Base-by-base conservation (phyloP, 805 yeast genomes). In the Wickerhamiella siamensis region DNA sequence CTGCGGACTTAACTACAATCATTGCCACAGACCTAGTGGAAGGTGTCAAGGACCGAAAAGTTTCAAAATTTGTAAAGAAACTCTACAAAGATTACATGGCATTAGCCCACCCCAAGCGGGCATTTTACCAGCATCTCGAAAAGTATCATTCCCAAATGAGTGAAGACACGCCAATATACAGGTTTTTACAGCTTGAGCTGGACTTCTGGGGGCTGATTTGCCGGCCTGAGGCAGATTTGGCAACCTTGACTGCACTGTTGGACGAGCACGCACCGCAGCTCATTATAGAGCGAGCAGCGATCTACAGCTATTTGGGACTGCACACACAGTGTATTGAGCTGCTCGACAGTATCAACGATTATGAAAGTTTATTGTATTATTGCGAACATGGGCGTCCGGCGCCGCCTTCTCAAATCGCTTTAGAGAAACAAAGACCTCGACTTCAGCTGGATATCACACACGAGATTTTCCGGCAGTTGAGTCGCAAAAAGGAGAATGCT, bases 341-440 rank as follows among this genome's bases (percentile, higher is more conserved):
- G 18, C 50, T 64, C 34, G 55, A 59, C 36, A 45, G 47, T 2
- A 43, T 61, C 12, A 48, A 55, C 2, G 69, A 64, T 38, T 65
- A 53, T 42, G 49, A 52, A 5, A 49, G 59, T 4, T 56, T 64
- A 2, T 44, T 63, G 5, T 52, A 55, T 27, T 64, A 55, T 39
- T 59, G 65, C 33, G 35, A 47, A 35, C 39, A 50, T 18, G 60
- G 59, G 16, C 29, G 33, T 2, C 41, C 31, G 5, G 29, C 29
- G 10, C 29, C 29, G 6, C 29, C 29, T 8, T 12, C 39, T 18
- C 20, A 14, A 17, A 8, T 33, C 12, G 17, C 6, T n/a, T 16
- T 4, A 15, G 6, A 15, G 12, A 32, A 17, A 15, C 34, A 32
- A 16, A 4, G 19, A 16, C 34, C 19, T 3, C 18, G 18, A 16